phyloP scores from a whole-genome alignment of 1,284 basidiomycete species.

The Rhodotorula sp. region DNA sequence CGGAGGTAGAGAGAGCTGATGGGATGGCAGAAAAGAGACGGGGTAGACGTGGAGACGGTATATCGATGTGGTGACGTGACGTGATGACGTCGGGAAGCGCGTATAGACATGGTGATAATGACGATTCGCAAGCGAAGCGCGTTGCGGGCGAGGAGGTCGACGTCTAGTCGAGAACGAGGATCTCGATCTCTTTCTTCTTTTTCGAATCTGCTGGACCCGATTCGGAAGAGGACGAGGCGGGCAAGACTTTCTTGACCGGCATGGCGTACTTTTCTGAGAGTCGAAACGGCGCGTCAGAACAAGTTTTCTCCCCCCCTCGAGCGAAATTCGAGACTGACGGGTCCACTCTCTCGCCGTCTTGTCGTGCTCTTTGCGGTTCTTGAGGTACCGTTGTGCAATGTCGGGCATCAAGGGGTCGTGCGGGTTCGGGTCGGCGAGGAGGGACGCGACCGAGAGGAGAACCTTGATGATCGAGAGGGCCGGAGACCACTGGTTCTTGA shows the following conservation, averaged over 20 bases:
- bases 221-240: not conserved
- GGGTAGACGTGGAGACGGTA: too few relatives aligned
- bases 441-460: slow-evolving; percentile 89
- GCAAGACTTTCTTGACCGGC: slow-evolving; percentile 12
- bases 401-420: slow-evolving; percentile 70
- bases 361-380: slow-evolving; percentile 38
- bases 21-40: too few relatives aligned
- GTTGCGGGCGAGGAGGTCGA: not conserved
- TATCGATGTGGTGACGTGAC: too few relatives aligned
- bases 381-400: slow-evolving; percentile 71
- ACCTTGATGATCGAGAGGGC: slow-evolving; percentile 59
- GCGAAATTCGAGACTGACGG: not conserved
- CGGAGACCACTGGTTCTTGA: slow-evolving; percentile 74
- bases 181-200: slow-evolving; percentile 32
- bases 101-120: not conserved
- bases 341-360: slow-evolving; percentile 37
- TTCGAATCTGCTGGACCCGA: not conserved
- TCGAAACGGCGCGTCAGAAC: too few relatives aligned
- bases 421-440: slow-evolving; percentile 95
- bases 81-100: too few relatives aligned
- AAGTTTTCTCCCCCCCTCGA: too few relatives aligned
- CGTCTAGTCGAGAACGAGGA: slow-evolving; percentile 24
- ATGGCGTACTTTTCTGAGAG: slow-evolving; percentile 23
- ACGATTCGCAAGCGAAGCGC: not conserved
- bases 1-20: too few relatives aligned